A percentile compares a stretch with the other conserved stretches of the same genome.
phyloP scores from a whole-genome alignment of 352 stramenopile genomes.

The Pythium chondricola region DNA sequence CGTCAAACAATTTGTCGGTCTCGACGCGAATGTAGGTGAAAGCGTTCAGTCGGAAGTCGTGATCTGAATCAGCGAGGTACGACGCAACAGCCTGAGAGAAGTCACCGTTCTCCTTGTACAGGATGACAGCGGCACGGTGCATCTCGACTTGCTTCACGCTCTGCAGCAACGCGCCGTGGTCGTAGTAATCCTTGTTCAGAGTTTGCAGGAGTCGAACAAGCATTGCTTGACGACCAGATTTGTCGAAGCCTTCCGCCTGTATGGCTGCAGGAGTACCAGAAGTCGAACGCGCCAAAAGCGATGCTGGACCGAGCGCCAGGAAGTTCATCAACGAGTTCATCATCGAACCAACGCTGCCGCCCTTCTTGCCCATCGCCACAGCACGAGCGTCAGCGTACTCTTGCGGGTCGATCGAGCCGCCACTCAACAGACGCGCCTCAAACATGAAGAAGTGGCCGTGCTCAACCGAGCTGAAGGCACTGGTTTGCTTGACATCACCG shows the following conservation, averaged over 20 bases:
- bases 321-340: slow-evolving; percentile 89
- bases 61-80: slow-evolving; percentile 73
- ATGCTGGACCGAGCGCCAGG: slow-evolving; percentile 65
- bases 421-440: slow-evolving; percentile 78
- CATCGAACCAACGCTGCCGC: slow-evolving; percentile 45
- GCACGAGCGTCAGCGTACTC: slow-evolving; percentile 73
- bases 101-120: slow-evolving; percentile 78
- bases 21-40: slow-evolving; percentile 79
- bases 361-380: slow-evolving; percentile 40
- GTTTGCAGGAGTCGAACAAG: slow-evolving; percentile 81
- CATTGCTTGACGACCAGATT: slow-evolving; percentile 73
- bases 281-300: slow-evolving; percentile 34
- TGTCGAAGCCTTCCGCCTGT: slow-evolving; percentile 82
- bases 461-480: slow-evolving; percentile 70
- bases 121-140: slow-evolving; percentile 74
- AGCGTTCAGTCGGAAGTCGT: slow-evolving; percentile 77
- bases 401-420: slow-evolving; percentile 73
- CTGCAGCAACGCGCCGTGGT: slow-evolving; percentile 57
- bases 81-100: slow-evolving; percentile 71
- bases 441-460: slow-evolving; percentile 90
- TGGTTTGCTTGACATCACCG: slow-evolving; percentile 26
- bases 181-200: slow-evolving; percentile 77
- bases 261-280: slow-evolving; percentile 34
- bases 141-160: slow-evolving; percentile 74
- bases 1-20: slow-evolving; percentile 36